These are phyloP conservation scores for Aureobasidium namibiae DNA, from an alignment of 2,329 filamentous ascomycete genomes.

Conservation along the genomic window DNA sequence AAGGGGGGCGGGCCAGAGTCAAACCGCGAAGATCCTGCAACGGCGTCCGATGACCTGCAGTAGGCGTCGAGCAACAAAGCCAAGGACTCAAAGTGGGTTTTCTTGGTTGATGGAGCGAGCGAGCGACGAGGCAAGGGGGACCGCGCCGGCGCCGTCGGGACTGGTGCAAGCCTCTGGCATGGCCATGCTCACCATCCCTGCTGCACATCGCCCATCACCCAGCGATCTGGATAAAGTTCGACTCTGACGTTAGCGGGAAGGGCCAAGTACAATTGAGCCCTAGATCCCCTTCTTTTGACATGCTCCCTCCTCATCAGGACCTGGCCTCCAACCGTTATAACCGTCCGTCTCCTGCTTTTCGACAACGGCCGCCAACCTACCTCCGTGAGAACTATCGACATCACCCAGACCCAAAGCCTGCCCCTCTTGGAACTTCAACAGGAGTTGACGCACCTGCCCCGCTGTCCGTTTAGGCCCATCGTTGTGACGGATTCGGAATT, in stretches of 20 bases:
- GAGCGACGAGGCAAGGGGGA: not conserved
- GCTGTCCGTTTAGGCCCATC: slow-evolving; percentile 13
- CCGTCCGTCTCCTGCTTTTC: slow-evolving; percentile 13
- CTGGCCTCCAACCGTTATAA: slow-evolving; percentile 11
- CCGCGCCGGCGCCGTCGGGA: slow-evolving; percentile 12
- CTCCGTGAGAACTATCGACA: slow-evolving; percentile 11
- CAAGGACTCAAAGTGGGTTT: not conserved
- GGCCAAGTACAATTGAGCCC: slow-evolving; percentile 11
- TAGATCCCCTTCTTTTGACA: slow-evolving; percentile 9
- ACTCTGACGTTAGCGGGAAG: slow-evolving; percentile 13
- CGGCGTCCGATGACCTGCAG: slow-evolving; percentile 13
- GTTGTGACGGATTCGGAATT: slow-evolving; percentile 12
- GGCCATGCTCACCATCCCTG: slow-evolving; percentile 11
- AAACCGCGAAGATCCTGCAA: slow-evolving; percentile 1
- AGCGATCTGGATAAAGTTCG: slow-evolving; percentile 30
- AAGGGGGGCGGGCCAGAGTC: not conserved
- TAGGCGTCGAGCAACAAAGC: slow-evolving; percentile 4
- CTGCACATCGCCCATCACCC: slow-evolving; percentile 21
- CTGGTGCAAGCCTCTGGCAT: slow-evolving; percentile 6
- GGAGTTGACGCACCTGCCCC: slow-evolving; percentile 11
- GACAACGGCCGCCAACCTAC: slow-evolving; percentile 11
- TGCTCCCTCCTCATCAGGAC: slow-evolving; percentile 5
- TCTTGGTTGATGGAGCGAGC: not conserved
- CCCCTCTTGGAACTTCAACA: slow-evolving; percentile 8
- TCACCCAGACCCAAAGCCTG: slow-evolving; percentile 4